Conservation (phyloP, 2,329 filamentous ascomycete genomes). For the Epichloe brachyelytri region DNA sequence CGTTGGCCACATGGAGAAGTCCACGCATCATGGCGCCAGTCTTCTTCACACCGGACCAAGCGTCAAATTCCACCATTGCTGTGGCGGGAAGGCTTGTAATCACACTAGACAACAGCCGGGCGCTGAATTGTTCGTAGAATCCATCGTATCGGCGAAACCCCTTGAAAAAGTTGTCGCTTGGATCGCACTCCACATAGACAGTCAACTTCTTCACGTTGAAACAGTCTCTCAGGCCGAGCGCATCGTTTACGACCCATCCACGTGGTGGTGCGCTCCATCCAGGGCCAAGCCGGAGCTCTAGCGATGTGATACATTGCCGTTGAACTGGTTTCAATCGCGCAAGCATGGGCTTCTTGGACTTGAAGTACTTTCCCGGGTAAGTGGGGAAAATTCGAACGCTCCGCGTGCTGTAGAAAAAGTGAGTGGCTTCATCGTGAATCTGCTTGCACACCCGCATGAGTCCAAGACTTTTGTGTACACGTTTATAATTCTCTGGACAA, state of each 20-base stretch:
- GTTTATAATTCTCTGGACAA: conserved; percentile 51
- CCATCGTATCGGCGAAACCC: conserved; percentile 53
- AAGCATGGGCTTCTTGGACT: conserved; percentile 59
- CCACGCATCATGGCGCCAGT: conserved; percentile 50
- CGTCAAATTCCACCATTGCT: conserved; percentile 54
- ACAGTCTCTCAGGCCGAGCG: conserved; percentile 51
- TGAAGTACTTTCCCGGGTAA: conserved; percentile 51
- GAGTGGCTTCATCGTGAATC: conserved; percentile 49
- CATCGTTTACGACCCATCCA: conserved; percentile 55
- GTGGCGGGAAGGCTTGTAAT: conserved; percentile 44
- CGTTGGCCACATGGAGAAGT: conserved; percentile 39
- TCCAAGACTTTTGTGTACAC: conserved; percentile 44
- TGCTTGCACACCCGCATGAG: conserved; percentile 48
- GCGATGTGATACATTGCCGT: conserved; percentile 43
- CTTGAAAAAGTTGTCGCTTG: conserved; percentile 52
- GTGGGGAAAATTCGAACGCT: conserved; percentile 56
- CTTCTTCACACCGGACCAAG: conserved; percentile 51
- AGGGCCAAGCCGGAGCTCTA: conserved; percentile 60
- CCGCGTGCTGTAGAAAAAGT: conserved; percentile 51
- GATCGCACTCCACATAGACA: conserved; percentile 62
- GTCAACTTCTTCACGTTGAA: conserved; percentile 43
- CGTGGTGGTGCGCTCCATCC: conserved; percentile 59
- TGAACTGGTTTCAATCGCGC: conserved; percentile 50
- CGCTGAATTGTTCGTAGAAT: conserved; percentile 58
- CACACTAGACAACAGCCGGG: conserved; percentile 41